Percentiles rank a stretch among this genome's conserved stretches.
Evolutionary conservation across 257 asterid species (phyloP).

Genomic region (Primulina eburnea): DNA sequence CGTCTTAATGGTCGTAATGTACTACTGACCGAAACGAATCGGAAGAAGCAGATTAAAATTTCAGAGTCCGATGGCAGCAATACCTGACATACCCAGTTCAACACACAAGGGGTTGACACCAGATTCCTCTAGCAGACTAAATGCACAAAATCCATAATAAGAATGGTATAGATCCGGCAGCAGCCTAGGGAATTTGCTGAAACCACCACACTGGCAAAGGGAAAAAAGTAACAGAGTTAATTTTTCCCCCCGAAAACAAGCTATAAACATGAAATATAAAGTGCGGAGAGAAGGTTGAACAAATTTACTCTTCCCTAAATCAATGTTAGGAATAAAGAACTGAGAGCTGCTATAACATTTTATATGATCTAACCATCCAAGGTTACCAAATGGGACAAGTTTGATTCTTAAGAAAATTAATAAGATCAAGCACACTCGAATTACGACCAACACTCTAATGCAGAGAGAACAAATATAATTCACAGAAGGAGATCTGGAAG

Average conservation of each 20-base stretch:
- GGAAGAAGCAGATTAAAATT: neutral
- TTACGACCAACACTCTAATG: neutral
- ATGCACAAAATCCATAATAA: conserved; percentile 77
- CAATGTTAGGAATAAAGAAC: neutral
- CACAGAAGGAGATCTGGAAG: conserved; percentile 29
- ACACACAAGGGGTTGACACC: conserved; percentile 52
- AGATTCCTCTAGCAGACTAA: conserved; percentile 75
- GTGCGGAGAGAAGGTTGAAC: neutral
- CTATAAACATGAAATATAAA: neutral
- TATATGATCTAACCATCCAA: neutral
- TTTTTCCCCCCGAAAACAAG: neutral
- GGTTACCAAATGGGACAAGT: neutral
- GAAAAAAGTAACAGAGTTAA: conserved; percentile 15
- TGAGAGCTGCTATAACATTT: neutral
- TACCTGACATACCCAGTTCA: conserved; percentile 64
- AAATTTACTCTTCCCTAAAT: neutral
- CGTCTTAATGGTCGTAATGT: too few relatives aligned
- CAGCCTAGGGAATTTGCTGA: conserved; percentile 73
- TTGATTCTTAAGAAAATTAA: neutral
- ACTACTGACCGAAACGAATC: neutral
- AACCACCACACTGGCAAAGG: conserved; percentile 78
- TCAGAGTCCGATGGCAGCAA: conserved; percentile 47
- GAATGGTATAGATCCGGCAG: conserved; percentile 91
- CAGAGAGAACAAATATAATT: neutral
- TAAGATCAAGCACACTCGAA: neutral